Evolutionary conservation across 805 yeast species (phyloP).

Genomic region (Blastobotrys terrestris): DNA sequence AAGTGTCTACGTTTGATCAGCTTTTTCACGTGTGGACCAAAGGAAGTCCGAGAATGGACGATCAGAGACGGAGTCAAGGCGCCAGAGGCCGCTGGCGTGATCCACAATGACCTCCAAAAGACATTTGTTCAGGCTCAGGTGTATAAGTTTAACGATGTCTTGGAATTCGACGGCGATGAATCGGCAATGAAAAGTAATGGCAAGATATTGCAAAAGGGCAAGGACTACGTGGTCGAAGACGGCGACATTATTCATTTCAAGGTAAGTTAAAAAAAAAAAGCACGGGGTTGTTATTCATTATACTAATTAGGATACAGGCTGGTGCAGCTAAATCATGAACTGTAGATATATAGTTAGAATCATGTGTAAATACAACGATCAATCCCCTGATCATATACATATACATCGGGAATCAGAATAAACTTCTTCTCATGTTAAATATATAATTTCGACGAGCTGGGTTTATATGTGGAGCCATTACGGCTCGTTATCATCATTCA

Average conservation of each 20-base stretch:
- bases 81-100: slow-evolving; percentile 85
- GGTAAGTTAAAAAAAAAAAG: slow-evolving; percentile 22
- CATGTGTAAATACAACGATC: not conserved
- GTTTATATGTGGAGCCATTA: slow-evolving; percentile 13
- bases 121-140: slow-evolving; percentile 78
- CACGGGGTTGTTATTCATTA: not conserved
- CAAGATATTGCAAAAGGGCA: slow-evolving; percentile 62
- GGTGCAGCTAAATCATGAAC: not conserved
- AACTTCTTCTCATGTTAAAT: slow-evolving; percentile 13
- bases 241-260: slow-evolving; percentile 76
- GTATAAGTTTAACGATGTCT: slow-evolving; percentile 57
- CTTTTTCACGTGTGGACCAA: slow-evolving; percentile 80
- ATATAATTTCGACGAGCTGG: slow-evolving; percentile 16
- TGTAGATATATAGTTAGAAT: not conserved
- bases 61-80: slow-evolving; percentile 69
- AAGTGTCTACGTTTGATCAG: slow-evolving; percentile 64
- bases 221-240: slow-evolving; percentile 71
- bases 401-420: slow-evolving; percentile 8
- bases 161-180: slow-evolving; percentile 42
- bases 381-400: not conserved
- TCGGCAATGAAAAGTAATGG: slow-evolving; percentile 52
- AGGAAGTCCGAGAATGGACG: slow-evolving; percentile 87
- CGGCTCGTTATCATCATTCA: slow-evolving; percentile 14
- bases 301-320: not conserved
- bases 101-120: slow-evolving; percentile 77